Base-by-base conservation (phyloP, 2,329 filamentous ascomycete species). In the Neonectria ditissima region DNA sequence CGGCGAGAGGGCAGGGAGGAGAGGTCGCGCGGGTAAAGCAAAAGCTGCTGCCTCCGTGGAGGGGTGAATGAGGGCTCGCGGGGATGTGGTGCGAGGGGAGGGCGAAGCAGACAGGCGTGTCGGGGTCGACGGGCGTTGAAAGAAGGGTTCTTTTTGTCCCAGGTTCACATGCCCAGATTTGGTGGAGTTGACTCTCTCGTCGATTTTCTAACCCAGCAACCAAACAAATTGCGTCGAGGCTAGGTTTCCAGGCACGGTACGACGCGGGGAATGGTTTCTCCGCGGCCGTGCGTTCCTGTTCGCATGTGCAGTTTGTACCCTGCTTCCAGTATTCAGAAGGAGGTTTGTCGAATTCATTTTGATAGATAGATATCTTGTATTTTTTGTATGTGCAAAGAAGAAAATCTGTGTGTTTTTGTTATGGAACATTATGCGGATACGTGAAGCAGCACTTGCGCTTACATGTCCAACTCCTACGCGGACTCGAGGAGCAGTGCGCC, bases 121-220 rank as follows among this genome's bases (percentile, higher is more conserved):
- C 20, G 45, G 34, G 34, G 53, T 55, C 53, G 53, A 24, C 20
- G 47, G 47, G 51, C 32, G 28, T 45, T 50, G 44, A 53, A 57
- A 45, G 56, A 44, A 39, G 37, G 39, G 34, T 45, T 61, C 41
- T 37, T 44, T 44, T 32, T 34, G 51, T 22, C 2, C 2, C 28
- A 8, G 10, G 47, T 30, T 56, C 41, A 56, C n/a, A 50, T 54
- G 47, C 52, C 59, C 39, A 55, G 56, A 48, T 56, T 62, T 56
- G 22, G 32, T 54, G 45, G 26, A 32, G 50, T 61, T 37, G 45
- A 62, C 52, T 50, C 54, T 53, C 18, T 39, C 28, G 18, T 34
- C n/a, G 52, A 55, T 47, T 65, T 51, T 55, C 48, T 60, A 45
- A 43, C 58, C 56, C 34, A 62, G 54, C 59, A 63, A 63, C 55